Percentiles rank a stretch among this genome's conserved stretches.
Evolutionary conservation across 2,329 filamentous ascomycete genomes (phyloP).

Genomic region (Curvularia hawaiiensis): DNA sequence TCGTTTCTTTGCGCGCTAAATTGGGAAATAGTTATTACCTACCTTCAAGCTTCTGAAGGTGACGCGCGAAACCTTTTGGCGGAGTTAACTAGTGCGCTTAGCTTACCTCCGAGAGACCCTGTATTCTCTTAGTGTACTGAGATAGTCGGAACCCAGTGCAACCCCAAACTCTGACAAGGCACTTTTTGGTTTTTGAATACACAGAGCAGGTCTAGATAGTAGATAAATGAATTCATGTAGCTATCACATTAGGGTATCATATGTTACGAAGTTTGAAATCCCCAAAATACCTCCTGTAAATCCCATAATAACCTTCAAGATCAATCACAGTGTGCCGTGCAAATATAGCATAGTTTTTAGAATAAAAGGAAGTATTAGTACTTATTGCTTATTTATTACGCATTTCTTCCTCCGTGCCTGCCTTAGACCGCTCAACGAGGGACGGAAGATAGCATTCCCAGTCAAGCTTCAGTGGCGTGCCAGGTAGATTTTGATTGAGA

Average conservation of each 20-base stretch:
- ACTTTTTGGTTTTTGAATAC: too few relatives aligned
- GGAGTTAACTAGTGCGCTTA: constrained; percentile 28
- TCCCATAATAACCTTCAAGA: not conserved
- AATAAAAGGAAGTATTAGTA: not conserved
- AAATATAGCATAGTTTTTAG: not conserved
- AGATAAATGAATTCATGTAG: too few relatives aligned
- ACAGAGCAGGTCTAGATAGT: too few relatives aligned
- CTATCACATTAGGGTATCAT: constrained; percentile 4
- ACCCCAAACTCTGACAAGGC: too few relatives aligned
- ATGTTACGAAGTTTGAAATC: not conserved
- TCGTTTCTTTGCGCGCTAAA: not conserved
- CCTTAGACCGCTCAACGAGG: not conserved
- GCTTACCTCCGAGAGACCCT: constrained; percentile 17
- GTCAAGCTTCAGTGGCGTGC: constrained; percentile 3
- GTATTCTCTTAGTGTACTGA: not conserved
- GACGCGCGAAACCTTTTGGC: constrained; percentile 27
- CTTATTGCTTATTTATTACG: not conserved
- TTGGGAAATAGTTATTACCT: not conserved
- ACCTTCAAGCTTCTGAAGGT: not conserved
- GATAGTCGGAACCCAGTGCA: too few relatives aligned
- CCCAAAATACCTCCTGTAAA: not conserved
- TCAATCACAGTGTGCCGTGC: not conserved
- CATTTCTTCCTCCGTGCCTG: not conserved
- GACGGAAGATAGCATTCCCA: constrained; percentile 6
- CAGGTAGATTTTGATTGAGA: constrained; percentile 19